These are phyloP conservation scores for Cryptosporidium meleagridis DNA, from an alignment of 169 alveolate genomes.

Conservation along the genomic window DNA sequence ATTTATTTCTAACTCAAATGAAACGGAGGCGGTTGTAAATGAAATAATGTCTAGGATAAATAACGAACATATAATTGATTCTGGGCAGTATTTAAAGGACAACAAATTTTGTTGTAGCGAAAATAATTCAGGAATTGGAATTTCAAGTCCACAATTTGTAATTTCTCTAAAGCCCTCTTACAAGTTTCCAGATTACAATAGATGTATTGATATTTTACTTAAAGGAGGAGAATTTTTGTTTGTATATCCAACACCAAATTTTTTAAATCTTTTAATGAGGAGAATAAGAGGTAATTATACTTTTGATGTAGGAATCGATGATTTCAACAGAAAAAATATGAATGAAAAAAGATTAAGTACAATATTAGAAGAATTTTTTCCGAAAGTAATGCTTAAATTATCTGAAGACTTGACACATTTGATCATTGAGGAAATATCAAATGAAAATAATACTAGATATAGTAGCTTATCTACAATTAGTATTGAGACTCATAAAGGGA, in stretches of 20 bases:
- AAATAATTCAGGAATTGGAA: not conserved
- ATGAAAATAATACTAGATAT: not conserved
- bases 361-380: slow-evolving; percentile 26
- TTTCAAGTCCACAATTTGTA: not conserved
- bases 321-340: not conserved
- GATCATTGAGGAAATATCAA: not conserved
- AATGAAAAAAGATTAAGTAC: not conserved
- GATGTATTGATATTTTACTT: slow-evolving; percentile 22
- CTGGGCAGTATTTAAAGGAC: not conserved
- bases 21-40: not conserved
- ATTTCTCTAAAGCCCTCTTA: not conserved
- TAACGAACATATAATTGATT: slow-evolving; percentile 2
- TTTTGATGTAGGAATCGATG: not conserved
- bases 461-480: not conserved
- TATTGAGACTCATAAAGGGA: not conserved
- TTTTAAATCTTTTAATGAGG: slow-evolving; percentile 23
- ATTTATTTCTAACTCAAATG: slow-evolving; percentile 30
- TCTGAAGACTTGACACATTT: slow-evolving; percentile 24
- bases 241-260: slow-evolving; percentile 38
- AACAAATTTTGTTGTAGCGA: not conserved
- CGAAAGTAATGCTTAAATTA: slow-evolving; percentile 29
- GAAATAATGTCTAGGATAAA: slow-evolving; percentile 24
- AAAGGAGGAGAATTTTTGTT: slow-evolving; percentile 57
- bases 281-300: not conserved
- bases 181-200: slow-evolving; percentile 12